Percentiles rank a stretch among this genome's conserved stretches.
phyloP scores from a whole-genome alignment of 1,139 yeast species.

The Sugiyamaella japonica region DNA sequence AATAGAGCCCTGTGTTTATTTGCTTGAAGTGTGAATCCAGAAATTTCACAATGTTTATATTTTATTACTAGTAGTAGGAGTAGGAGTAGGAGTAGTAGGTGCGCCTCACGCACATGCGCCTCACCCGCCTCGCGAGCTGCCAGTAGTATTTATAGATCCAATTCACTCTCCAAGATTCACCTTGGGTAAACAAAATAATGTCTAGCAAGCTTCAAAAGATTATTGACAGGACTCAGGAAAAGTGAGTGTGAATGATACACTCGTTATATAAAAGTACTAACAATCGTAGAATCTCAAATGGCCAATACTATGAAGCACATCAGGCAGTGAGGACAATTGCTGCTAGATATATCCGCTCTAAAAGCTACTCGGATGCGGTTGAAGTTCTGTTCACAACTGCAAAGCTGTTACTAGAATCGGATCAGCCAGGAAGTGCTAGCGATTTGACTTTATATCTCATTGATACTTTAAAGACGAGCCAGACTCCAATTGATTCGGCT shows the following conservation, averaged over 20 bases:
- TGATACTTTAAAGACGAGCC: conserved; percentile 62
- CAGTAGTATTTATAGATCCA: no score
- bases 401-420: conserved; percentile 61
- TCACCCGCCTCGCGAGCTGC: background rate
- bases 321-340: conserved; percentile 88
- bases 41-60: background rate
- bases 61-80: no score
- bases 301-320: conserved; percentile 91
- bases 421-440: conserved; percentile 76
- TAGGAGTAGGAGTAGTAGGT: no score
- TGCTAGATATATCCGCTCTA: conserved; percentile 72
- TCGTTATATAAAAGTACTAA: no score
- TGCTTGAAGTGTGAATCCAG: background rate
- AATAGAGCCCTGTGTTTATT: background rate
- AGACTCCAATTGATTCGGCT: conserved; percentile 42
- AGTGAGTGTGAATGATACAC: conserved; percentile 29
- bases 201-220: conserved; percentile 35
- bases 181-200: conserved; percentile 5
- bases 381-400: conserved; percentile 74
- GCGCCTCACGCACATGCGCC: background rate
- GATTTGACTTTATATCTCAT: conserved; percentile 74
- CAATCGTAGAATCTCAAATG: conserved; percentile 57
- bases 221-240: conserved; percentile 37
- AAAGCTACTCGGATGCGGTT: conserved; percentile 67
- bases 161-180: no score